Conservation (phyloP, 1,284 basidiomycete species). For the Ustanciosporium gigantosporum region DNA sequence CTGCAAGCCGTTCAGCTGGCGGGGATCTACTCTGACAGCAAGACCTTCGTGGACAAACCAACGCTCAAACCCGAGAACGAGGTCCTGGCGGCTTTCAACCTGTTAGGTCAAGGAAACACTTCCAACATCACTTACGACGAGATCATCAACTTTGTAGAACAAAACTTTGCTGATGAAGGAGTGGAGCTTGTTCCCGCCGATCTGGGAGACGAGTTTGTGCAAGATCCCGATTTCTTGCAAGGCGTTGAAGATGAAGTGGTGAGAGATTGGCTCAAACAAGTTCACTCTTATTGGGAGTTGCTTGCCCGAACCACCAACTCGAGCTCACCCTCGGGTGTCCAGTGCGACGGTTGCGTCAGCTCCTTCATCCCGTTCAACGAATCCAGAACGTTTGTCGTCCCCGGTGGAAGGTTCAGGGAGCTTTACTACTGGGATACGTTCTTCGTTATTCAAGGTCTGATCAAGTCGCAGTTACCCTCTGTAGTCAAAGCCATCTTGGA, state of each 20-base stretch:
- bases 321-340: slow-evolving; percentile 66
- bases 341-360: slow-evolving; percentile 72
- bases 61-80: slow-evolving; percentile 63
- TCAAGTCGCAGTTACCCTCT: slow-evolving; percentile 75
- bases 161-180: slow-evolving; percentile 82
- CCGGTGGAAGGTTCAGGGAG: slow-evolving; percentile 74
- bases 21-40: slow-evolving; percentile 75
- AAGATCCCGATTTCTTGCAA: slow-evolving; percentile 71
- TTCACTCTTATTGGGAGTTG: slow-evolving; percentile 80
- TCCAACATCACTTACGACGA: slow-evolving; percentile 65
- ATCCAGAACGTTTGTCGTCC: slow-evolving; percentile 78
- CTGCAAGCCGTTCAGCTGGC: slow-evolving; percentile 75
- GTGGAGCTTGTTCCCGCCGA: slow-evolving; percentile 73
- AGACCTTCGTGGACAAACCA: slow-evolving; percentile 80
- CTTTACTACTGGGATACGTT: slow-evolving; percentile 50
- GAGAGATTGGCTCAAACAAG: slow-evolving; percentile 74
- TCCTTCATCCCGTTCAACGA: slow-evolving; percentile 81
- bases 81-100: slow-evolving; percentile 73
- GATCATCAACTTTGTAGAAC: slow-evolving; percentile 71
- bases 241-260: slow-evolving; percentile 75
- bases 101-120: slow-evolving; percentile 64
- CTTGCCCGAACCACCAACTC: slow-evolving; percentile 76
- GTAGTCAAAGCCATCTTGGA: slow-evolving; percentile 70
- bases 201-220: slow-evolving; percentile 68
- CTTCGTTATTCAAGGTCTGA: slow-evolving; percentile 68